Conservation (phyloP, 164 flowering plant genomes). For the Magnolia kwangsiensis region DNA sequence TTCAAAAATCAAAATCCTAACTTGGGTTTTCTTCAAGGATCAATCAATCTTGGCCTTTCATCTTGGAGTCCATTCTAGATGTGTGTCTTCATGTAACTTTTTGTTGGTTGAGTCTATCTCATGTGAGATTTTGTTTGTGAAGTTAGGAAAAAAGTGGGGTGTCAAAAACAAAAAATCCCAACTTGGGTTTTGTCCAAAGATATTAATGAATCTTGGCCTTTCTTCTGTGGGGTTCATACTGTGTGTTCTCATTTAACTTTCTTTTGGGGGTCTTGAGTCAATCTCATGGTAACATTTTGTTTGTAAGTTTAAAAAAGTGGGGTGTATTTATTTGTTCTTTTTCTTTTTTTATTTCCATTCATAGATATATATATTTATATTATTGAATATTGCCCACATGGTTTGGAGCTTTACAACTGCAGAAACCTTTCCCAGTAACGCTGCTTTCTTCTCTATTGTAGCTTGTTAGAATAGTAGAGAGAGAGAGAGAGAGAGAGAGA, state of each 20-base stretch:
- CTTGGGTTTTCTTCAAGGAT: background rate
- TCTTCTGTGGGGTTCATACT: background rate
- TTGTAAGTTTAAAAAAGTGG: constrained; percentile 19
- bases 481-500: constrained; percentile 22
- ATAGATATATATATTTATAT: constrained; percentile 4
- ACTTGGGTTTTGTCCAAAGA: no score
- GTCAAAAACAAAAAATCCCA: no score
- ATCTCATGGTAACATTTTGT: constrained; percentile 15
- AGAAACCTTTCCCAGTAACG: constrained; percentile 52
- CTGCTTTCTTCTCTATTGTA: constrained; percentile 24
- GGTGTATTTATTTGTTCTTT: constrained; percentile 19
- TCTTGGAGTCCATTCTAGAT: no score
- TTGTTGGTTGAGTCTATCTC: no score
- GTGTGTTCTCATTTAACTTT: background rate
- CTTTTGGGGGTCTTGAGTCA: background rate
- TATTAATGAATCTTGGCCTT: background rate
- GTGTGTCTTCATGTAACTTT: no score
- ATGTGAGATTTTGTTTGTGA: no score
- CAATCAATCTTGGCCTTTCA: no score
- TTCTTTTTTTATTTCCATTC: background rate
- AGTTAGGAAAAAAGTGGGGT: no score
- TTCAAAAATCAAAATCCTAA: background rate
- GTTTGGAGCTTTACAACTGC: constrained; percentile 43
- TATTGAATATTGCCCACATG: constrained; percentile 34
- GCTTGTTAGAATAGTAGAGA: constrained; percentile 13